These are phyloP conservation scores for Polyporus arcularius DNA, from an alignment of 768 basidiomycete species.

Conservation along the genomic window DNA sequence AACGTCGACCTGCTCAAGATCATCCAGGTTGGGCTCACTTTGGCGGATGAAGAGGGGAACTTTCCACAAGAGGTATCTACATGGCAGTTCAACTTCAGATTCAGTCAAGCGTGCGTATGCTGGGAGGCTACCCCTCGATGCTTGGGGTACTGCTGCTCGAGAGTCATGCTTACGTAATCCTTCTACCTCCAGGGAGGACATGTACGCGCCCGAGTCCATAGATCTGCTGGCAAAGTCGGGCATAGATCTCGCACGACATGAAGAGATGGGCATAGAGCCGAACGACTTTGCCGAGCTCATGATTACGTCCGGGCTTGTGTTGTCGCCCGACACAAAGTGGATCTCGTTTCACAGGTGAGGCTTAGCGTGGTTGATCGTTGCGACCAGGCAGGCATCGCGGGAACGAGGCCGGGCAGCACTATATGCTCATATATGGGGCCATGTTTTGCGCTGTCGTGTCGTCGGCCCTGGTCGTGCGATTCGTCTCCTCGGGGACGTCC, in stretches of 20 bases:
- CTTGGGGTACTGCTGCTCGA: conserved; percentile 4
- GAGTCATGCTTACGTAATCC: conserved; percentile 20
- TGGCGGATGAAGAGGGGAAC: conserved; percentile 93
- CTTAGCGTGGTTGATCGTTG: not conserved
- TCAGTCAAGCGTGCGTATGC: conserved; percentile 74
- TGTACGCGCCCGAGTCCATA: conserved; percentile 98
- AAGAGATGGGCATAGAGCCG: conserved; percentile 88
- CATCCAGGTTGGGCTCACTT: conserved; percentile 94
- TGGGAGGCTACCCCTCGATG: not conserved
- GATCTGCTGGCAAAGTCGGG: conserved; percentile 94
- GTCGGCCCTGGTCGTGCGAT: not conserved
- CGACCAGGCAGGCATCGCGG: conserved; percentile 1
- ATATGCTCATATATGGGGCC: not conserved
- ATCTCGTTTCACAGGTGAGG: conserved; percentile 96
- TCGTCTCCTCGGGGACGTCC: conserved; percentile 1
- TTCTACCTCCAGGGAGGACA: conserved; percentile 73
- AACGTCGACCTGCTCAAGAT: conserved; percentile 98
- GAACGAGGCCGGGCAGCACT: not conserved
- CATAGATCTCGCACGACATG: conserved; percentile 92
- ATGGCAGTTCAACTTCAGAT: conserved; percentile 99
- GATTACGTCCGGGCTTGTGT: conserved; percentile 93
- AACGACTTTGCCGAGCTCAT: conserved; percentile 96
- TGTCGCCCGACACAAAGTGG: conserved; percentile 90
- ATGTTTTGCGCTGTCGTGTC: not conserved
- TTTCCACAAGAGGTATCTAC: conserved; percentile 88